Percentiles rank a stretch among this genome's conserved stretches.
Evolutionary conservation across 768 basidiomycete genomes (phyloP).

Genomic region (Gymnopilus dilepis): DNA sequence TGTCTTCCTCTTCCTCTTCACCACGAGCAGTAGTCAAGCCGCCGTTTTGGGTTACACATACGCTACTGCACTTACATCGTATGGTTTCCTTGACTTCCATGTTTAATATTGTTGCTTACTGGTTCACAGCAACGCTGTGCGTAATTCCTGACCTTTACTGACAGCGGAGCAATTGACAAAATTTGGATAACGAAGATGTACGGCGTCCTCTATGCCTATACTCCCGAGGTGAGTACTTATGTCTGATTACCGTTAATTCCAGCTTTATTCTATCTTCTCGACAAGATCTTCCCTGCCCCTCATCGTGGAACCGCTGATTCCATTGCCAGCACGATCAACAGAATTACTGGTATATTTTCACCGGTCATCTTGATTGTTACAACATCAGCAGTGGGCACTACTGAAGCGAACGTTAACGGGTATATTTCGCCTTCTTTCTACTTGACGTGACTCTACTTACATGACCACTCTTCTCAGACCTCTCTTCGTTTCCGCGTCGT

Average conservation of each 20-base stretch:
- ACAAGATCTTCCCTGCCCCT: conserved; percentile 3
- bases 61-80: conserved; percentile 6
- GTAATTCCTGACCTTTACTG: too few relatives aligned
- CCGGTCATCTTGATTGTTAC: conserved; percentile 3
- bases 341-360: conserved; percentile 2
- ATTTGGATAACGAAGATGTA: conserved; percentile 10
- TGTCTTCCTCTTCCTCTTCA: conserved; percentile 1
- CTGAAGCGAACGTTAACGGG: neutral
- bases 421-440: neutral
- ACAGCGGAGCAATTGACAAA: too few relatives aligned
- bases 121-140: neutral
- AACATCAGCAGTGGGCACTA: neutral
- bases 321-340: conserved; percentile 2
- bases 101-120: too few relatives aligned
- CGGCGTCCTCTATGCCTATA: conserved; percentile 7
- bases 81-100: neutral
- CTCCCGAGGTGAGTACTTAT: neutral
- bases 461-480: neutral
- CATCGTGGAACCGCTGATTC: conserved; percentile 4
- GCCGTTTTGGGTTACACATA: conserved; percentile 1
- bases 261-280: too few relatives aligned
- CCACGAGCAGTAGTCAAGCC: neutral
- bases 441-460: neutral
- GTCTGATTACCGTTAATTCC: neutral
- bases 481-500: neutral